Evolutionary conservation across 192 early-diverging fungal species (phyloP).

Genomic region (Pilaira anomala): DNA sequence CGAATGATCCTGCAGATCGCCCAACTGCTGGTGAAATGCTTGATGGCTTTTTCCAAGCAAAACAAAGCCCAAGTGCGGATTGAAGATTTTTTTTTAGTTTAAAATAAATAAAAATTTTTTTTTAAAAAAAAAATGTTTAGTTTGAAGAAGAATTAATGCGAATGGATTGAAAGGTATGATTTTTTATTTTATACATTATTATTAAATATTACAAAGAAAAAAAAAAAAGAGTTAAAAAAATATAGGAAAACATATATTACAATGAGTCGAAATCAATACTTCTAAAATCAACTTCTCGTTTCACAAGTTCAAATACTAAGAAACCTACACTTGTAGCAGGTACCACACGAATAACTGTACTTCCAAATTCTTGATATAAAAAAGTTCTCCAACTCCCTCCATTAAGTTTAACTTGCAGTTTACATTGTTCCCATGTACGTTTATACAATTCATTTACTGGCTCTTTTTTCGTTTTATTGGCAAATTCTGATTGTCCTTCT

Average conservation of each 20-base stretch:
- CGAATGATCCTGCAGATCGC: neutral
- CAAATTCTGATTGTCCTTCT: conserved; percentile 51
- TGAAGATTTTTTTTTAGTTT: too few relatives aligned
- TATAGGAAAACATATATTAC: conserved; percentile 6
- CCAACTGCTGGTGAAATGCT: conserved; percentile 1
- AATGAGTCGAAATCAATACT: conserved; percentile 24
- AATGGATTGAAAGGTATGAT: too few relatives aligned
- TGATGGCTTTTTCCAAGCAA: too few relatives aligned
- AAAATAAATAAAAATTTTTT: too few relatives aligned
- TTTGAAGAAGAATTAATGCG: too few relatives aligned
- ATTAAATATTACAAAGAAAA: neutral
- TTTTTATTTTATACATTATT: too few relatives aligned
- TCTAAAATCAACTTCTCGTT: conserved; percentile 49
- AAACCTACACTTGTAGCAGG: conserved; percentile 63
- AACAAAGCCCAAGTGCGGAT: too few relatives aligned
- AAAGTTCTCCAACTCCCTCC: conserved; percentile 46
- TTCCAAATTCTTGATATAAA: conserved; percentile 51
- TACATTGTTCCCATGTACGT: conserved; percentile 53
- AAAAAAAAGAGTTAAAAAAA: neutral
- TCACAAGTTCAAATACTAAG: conserved; percentile 62
- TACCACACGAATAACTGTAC: conserved; percentile 45
- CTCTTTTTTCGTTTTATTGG: conserved; percentile 40
- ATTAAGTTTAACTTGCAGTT: conserved; percentile 37
- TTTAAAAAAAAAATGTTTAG: too few relatives aligned
- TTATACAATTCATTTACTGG: conserved; percentile 43